Evolutionary conservation across 2,329 filamentous ascomycete genomes (phyloP).

Genomic region (Cryphonectria naterciae): DNA sequence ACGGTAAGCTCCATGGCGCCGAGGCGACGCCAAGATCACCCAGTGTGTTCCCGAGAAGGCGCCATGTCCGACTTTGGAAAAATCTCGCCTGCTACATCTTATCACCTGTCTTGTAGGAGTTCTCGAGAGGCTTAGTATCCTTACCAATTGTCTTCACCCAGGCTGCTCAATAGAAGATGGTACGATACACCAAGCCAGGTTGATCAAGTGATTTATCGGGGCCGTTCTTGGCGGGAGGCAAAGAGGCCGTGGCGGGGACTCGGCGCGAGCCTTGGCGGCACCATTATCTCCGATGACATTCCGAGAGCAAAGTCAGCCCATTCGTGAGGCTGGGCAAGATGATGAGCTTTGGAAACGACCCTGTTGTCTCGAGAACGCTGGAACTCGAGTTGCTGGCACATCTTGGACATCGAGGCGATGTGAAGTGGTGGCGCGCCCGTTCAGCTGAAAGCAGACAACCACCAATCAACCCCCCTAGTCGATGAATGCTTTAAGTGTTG

Average conservation of each 20-base stretch:
- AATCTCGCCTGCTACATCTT: conserved; percentile 5
- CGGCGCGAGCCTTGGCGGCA: conserved; percentile 18
- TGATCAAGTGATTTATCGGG: conserved; percentile 14
- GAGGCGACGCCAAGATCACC: conserved; percentile 25
- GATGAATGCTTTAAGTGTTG: not conserved
- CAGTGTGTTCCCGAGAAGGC: conserved; percentile 10
- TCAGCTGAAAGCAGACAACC: not conserved
- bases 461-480: not conserved
- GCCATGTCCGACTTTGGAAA: conserved; percentile 8
- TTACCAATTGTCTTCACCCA: not conserved
- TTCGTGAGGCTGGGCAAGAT: not conserved
- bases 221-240: conserved; percentile 22
- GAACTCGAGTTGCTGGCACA: not conserved
- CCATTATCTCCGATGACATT: not conserved
- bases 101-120: conserved; percentile 5
- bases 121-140: not conserved
- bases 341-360: not conserved
- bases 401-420: not conserved
- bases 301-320: not conserved
- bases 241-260: conserved; percentile 20
- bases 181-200: conserved; percentile 6
- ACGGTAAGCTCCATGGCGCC: conserved; percentile 25
- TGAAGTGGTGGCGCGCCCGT: not conserved
- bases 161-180: conserved; percentile 5
- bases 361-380: not conserved